Evolutionary conservation across 75 land plant genomes (phyloP).

Genomic region (Sequoia sempervirens): DNA sequence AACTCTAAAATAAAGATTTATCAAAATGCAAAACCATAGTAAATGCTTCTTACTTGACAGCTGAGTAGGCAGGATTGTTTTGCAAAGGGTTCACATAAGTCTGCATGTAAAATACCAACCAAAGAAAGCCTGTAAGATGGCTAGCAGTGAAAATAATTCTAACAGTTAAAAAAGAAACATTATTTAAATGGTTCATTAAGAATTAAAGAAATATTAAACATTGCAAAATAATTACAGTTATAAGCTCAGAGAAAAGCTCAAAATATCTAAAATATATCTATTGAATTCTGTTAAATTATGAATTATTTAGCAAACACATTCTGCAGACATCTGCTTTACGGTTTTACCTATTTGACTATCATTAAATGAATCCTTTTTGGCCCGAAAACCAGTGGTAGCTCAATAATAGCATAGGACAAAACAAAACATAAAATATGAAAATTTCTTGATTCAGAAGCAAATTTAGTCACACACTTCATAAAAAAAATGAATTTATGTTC

Average conservation of each 20-base stretch:
- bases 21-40: background rate
- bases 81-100: constrained; percentile 65
- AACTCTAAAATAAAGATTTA: background rate
- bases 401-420: background rate
- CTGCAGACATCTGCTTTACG: background rate
- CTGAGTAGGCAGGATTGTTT: constrained; percentile 74
- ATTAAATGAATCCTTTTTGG: background rate
- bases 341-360: background rate
- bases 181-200: background rate
- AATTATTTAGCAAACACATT: background rate
- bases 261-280: background rate
- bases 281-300: background rate
- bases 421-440: background rate
- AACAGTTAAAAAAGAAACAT: background rate
- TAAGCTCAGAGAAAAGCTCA: background rate
- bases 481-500: background rate
- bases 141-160: background rate
- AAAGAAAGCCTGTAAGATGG: background rate
- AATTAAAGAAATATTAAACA: background rate
- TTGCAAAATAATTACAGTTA: background rate
- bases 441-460: background rate
- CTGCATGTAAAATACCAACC: constrained; percentile 29
- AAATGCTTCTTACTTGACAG: constrained; percentile 51
- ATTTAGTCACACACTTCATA: background rate
- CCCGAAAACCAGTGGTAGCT: background rate